Evolutionary conservation across 257 asterid species (phyloP).

Genomic region (Solanum ossicruentum): DNA sequence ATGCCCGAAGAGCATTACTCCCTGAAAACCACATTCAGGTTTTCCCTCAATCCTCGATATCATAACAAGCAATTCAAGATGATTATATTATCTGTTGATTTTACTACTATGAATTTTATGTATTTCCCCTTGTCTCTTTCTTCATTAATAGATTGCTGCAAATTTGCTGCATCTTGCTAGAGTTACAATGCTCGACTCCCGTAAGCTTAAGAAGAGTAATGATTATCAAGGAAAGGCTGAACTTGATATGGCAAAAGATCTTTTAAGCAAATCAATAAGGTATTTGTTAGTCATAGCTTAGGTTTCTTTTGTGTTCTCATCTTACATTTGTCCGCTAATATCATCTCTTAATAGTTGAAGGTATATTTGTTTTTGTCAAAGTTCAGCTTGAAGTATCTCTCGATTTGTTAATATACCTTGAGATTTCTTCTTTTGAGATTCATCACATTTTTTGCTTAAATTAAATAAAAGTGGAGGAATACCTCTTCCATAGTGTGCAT

Average conservation of each 20-base stretch:
- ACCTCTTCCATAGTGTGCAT: neutral
- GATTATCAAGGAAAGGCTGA: constrained; percentile 40
- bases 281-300: constrained; percentile 8
- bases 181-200: constrained; percentile 43
- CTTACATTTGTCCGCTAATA: neutral
- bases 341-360: neutral
- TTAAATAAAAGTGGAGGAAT: neutral
- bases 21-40: constrained; percentile 83
- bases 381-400: neutral
- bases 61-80: neutral
- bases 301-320: neutral
- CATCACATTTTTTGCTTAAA: neutral
- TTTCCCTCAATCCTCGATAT: neutral
- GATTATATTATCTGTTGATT: neutral
- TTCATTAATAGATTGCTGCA: constrained; percentile 49
- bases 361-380: neutral
- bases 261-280: constrained; percentile 55
- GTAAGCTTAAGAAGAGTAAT: constrained; percentile 37
- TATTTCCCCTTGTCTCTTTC: constrained; percentile 5
- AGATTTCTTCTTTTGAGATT: neutral
- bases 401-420: neutral
- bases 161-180: constrained; percentile 62
- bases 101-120: neutral
- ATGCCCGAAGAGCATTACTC: constrained; percentile 47
- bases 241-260: constrained; percentile 46